Conservation (phyloP, 2,329 filamentous ascomycete genomes). For the Huntiella decipiens region DNA sequence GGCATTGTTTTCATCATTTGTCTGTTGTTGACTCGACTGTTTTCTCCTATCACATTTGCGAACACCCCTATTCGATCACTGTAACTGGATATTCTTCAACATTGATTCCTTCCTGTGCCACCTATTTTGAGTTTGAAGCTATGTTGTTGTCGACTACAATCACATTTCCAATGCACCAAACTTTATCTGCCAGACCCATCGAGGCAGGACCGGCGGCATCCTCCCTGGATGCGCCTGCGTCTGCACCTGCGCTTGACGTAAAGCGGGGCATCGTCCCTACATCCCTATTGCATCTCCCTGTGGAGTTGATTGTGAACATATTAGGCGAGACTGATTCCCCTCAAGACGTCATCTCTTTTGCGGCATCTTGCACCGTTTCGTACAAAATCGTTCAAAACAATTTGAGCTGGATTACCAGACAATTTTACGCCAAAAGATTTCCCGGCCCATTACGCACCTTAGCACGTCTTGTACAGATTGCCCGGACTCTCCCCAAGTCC, state of each 20-base stretch:
- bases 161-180: no score
- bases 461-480: neutral
- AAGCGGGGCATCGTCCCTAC: neutral
- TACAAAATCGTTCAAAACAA: neutral
- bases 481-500: neutral
- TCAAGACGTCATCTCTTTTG: conserved; percentile 1
- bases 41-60: no score
- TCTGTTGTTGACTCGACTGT: no score
- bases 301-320: conserved; percentile 3
- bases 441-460: no score
- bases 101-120: neutral
- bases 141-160: no score
- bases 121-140: neutral
- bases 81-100: neutral
- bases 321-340: neutral
- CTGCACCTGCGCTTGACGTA: neutral
- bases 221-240: no score
- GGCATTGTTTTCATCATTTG: no score
- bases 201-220: no score
- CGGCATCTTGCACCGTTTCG: neutral
- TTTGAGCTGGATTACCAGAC: conserved; percentile 1
- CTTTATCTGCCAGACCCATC: no score
- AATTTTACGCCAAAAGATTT: neutral
- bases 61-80: no score
- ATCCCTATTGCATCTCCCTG: conserved; percentile 1